Base-by-base conservation (phyloP, 2,329 filamentous ascomycete species). In the Aspergillus versicolor region DNA sequence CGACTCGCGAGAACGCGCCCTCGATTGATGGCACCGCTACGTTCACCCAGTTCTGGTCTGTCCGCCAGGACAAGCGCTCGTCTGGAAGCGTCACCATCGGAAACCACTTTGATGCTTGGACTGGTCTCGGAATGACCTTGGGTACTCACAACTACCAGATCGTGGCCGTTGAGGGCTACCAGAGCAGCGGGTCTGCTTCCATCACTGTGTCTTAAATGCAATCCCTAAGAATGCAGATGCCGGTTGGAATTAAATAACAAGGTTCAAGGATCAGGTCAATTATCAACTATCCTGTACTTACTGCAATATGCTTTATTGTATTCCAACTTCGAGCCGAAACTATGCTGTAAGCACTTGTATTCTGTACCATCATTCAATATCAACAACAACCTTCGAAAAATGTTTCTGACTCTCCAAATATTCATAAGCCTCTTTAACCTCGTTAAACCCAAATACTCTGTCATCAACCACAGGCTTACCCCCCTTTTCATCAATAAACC, bases 371-470 rank as follows among this genome's bases (percentile, higher is more conserved):
- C 42, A 52, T 19, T 47, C 37, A 27, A 48, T 32, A 15, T 47
- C 24, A 32, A 56, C 43, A n/a, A 41, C 54, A 34, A 79, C 63
- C 67, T 79, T 79, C 3, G 72, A 75, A 59, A 78, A 76, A 64
- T 79, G 77, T 62, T 79, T 80, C 70, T 82, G 79, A 44, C 78
- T 75, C 72, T 74, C 77, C 73, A 79, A 71, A 65, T 76, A 77
- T 66, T 77, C 65, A 63, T 81, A 82, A 0, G 80, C 81, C 19
- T 82, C 77, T 68, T 76, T 80, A 5, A 73, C 64, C 54, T 81
- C 67, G 38, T 73, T 69, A 13, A 82, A 67, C 40, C 73, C 72
- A 66, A 81, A 83, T 5, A 77, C 70, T 68, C 75, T 79, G 60
- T 78, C 72, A 61, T 82, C 80, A 11, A 82, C 70, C 8, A 82